phyloP scores from a whole-genome alignment of 805 yeast genomes.

The Hanseniaspora clermontiae region DNA sequence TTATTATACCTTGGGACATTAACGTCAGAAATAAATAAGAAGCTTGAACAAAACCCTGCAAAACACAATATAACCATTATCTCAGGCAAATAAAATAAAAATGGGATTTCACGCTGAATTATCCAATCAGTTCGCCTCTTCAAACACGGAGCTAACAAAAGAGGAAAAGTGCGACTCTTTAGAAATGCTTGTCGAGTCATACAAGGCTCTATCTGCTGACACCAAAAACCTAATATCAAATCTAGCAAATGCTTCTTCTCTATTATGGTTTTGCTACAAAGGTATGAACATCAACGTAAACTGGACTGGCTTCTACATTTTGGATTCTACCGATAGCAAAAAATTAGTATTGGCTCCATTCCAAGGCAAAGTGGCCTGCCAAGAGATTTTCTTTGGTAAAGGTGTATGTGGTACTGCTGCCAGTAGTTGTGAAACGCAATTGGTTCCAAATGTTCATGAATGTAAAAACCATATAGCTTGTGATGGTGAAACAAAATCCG shows the following conservation, averaged over 20 bases:
- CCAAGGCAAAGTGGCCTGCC: slow-evolving; percentile 95
- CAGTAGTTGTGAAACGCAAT: slow-evolving; percentile 40
- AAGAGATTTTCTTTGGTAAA: slow-evolving; percentile 56
- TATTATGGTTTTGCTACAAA: slow-evolving; percentile 78
- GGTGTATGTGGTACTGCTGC: slow-evolving; percentile 95
- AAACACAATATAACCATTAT: background rate
- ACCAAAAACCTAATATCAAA: slow-evolving; percentile 82
- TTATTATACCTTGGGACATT: too few relatives aligned
- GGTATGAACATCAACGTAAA: slow-evolving; percentile 49
- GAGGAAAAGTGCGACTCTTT: slow-evolving; percentile 31
- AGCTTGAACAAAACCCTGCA: background rate
- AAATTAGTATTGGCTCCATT: slow-evolving; percentile 78
- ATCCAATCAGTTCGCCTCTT: slow-evolving; percentile 1
- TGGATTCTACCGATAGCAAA: slow-evolving; percentile 22
- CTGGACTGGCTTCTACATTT: slow-evolving; percentile 88
- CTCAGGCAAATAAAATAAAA: background rate
- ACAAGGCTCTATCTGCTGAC: slow-evolving; percentile 48
- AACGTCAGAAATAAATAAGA: background rate
- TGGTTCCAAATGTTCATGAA: slow-evolving; percentile 63
- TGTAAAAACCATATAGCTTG: slow-evolving; percentile 95
- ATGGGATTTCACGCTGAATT: slow-evolving; percentile 14
- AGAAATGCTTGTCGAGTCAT: slow-evolving; percentile 45
- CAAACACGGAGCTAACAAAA: background rate
- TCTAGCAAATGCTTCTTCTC: slow-evolving; percentile 70
- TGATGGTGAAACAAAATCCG: slow-evolving; percentile 88